Base-by-base conservation (phyloP, 495 filamentous ascomycete genomes). In the Immersiella caudata region DNA sequence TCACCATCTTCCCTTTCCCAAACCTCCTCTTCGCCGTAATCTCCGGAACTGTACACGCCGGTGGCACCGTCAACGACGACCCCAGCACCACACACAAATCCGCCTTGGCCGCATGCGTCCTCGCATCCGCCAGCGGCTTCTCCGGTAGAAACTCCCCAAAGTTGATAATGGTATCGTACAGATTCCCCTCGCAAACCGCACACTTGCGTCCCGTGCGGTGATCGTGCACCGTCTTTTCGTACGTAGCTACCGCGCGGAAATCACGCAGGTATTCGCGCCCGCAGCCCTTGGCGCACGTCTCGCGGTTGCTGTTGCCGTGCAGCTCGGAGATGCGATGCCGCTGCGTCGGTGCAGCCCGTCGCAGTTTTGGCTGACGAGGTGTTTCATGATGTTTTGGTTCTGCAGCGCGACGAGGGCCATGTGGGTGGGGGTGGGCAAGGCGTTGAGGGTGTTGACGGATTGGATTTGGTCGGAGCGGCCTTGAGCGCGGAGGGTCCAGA, bases 401-500 rank as follows among this genome's bases (percentile, higher is more conserved):
- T 83, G 81, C 51, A 83, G 65, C 65, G 78, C 80, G 0, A 83
- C 82, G 2, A 84, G 74, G 5, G 81, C 82, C 80, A 84, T 84
- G 65, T 84, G 80, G 0, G 80, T 79, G 40, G 73, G 67, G 4
- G 79, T 81, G n/a, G 80, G 79, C 25, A 83, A 74, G 5, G 79
- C 81, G 54, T 83, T 76, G 29, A 82, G 60, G 0, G 79, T 79
- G 57, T 68, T 79, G 54, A 74, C 73, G 12, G 59, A 61, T 24
- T 70, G 70, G 27, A 61, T 67, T 25, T 73, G 68, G 26, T 64
- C 64, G 60, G 76, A 67, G 60, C 67, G 73, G 16, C 77, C 79
- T 56, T 82, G 80, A 1, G 79, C 79, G 55, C 72, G 60, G 21
- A 81, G 72, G 8, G 81, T 81, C 80, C 80, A 83, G 5, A 74